phyloP scores from a whole-genome alignment of 2,329 filamentous ascomycete species.

The Talaromyces sp. region DNA sequence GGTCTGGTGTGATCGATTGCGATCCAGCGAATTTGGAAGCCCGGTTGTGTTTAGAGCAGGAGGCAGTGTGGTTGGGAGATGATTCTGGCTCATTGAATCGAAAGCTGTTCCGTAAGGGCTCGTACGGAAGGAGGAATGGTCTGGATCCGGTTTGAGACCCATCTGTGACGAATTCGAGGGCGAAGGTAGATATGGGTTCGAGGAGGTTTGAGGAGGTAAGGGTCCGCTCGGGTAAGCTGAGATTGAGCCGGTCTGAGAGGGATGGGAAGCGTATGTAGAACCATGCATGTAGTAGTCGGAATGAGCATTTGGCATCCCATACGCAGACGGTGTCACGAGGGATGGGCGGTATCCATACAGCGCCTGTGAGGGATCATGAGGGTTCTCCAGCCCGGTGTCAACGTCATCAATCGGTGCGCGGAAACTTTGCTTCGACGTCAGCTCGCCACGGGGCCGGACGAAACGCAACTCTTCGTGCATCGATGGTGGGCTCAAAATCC shows the following conservation, averaged over 20 bases:
- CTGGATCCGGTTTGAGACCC: conserved; percentile 28
- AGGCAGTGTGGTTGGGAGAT: conserved; percentile 29
- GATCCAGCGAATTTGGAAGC: conserved; percentile 28
- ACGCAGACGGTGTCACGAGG: conserved; percentile 29
- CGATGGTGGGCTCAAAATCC: conserved; percentile 54
- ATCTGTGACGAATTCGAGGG: conserved; percentile 25
- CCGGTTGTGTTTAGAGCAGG: conserved; percentile 23
- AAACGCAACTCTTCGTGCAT: conserved; percentile 47
- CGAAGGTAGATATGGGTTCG: conserved; percentile 32
- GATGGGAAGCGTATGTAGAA: conserved; percentile 28
- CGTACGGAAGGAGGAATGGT: conserved; percentile 31
- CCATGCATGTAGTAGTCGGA: conserved; percentile 34
- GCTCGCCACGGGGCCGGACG: conserved; percentile 52
- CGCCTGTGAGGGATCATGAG: conserved; percentile 32
- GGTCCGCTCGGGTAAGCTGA: conserved; percentile 31
- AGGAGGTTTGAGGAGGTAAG: conserved; percentile 27
- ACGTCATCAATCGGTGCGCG: conserved; percentile 60
- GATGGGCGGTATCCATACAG: conserved; percentile 38
- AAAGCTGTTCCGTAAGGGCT: conserved; percentile 29
- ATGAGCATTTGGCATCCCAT: conserved; percentile 28
- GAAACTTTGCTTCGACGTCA: conserved; percentile 61
- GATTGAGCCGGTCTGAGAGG: conserved; percentile 25
- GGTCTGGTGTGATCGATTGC: conserved; percentile 31
- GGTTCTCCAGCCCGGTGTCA: conserved; percentile 39
- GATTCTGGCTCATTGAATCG: conserved; percentile 28